phyloP scores from a whole-genome alignment of 1,284 basidiomycete species.

The Somion occarium region DNA sequence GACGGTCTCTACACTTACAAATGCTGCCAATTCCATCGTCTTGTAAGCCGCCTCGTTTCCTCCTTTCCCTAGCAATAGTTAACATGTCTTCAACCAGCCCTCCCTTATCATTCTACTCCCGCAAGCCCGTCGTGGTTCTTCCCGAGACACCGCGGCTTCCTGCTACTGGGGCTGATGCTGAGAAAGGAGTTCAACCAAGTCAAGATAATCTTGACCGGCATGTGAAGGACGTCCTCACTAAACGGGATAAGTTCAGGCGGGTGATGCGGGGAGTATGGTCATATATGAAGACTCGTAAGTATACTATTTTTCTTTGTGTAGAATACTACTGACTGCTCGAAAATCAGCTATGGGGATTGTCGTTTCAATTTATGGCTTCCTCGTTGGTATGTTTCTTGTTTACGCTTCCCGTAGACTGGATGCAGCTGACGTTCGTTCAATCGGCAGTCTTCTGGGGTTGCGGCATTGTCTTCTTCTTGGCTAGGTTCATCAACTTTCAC shows the following conservation, averaged over 20 bases:
- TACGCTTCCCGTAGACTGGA: too few species aligned
- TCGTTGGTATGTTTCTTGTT: conserved; percentile 48
- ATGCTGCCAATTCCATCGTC: conserved; percentile 75
- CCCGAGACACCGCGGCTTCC: conserved; percentile 24
- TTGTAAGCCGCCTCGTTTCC: conserved; percentile 41
- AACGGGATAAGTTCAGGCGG: conserved; percentile 57
- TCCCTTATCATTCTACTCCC: conserved; percentile 61
- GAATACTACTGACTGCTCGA: too few species aligned
- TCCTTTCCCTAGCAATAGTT: conserved; percentile 1
- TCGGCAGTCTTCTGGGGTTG: conserved; percentile 67
- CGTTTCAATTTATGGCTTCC: conserved; percentile 77
- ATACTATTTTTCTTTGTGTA: conserved; percentile 6
- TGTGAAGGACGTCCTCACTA: conserved; percentile 72
- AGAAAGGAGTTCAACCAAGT: conserved; percentile 30
- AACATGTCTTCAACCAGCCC: conserved; percentile 39
- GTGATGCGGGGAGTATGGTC: conserved; percentile 74
- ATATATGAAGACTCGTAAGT: conserved; percentile 78
- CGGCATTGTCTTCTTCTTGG: conserved; percentile 76
- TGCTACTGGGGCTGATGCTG: conserved; percentile 21
- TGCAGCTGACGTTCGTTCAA: too few species aligned
- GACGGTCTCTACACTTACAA: conserved; percentile 66
- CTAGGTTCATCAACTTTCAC: conserved; percentile 65
- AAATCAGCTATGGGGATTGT: too few species aligned
- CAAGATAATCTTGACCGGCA: conserved; percentile 72
- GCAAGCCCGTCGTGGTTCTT: conserved; percentile 64